phyloP scores from a whole-genome alignment of 2,329 filamentous ascomycete genomes.

The Aureobasidium sp. region DNA sequence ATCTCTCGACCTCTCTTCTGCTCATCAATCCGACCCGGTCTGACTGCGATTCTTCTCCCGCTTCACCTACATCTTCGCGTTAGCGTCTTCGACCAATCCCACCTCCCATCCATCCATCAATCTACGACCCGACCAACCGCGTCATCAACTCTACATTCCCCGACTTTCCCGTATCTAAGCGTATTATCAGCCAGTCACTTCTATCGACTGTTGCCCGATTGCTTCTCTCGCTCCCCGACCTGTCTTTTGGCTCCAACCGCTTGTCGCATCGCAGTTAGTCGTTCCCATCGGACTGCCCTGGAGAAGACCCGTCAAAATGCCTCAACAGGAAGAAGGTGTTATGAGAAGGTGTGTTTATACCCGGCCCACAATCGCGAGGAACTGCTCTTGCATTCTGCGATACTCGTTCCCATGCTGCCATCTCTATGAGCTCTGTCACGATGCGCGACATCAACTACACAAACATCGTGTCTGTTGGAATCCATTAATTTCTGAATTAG shows the following conservation, averaged over 20 bases:
- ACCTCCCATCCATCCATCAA: neutral
- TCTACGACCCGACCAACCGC: neutral
- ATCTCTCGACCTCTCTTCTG: slow-evolving; percentile 5
- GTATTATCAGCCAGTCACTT: neutral
- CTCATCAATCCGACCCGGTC: slow-evolving; percentile 3
- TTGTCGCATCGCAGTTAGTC: neutral
- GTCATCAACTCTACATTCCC: slow-evolving; percentile 7
- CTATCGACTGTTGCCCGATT: neutral
- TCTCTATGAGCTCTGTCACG: neutral
- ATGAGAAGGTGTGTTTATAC: slow-evolving; percentile 27
- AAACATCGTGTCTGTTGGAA: too few species aligned
- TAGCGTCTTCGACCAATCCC: neutral
- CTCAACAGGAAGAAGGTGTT: slow-evolving; percentile 29
- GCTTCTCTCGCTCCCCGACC: neutral
- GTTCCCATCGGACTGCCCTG: neutral
- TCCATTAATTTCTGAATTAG: neutral
- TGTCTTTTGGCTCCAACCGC: neutral
- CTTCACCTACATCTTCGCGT: neutral
- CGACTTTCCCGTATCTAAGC: slow-evolving; percentile 3
- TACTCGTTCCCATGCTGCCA: neutral
- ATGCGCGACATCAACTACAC: neutral
- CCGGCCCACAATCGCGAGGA: neutral
- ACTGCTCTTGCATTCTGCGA: neutral
- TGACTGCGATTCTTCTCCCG: neutral
- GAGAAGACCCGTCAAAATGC: slow-evolving; percentile 18